These are phyloP conservation scores for Backusella westeae DNA, from an alignment of 192 early-diverging fungal species.

Conservation along the genomic window DNA sequence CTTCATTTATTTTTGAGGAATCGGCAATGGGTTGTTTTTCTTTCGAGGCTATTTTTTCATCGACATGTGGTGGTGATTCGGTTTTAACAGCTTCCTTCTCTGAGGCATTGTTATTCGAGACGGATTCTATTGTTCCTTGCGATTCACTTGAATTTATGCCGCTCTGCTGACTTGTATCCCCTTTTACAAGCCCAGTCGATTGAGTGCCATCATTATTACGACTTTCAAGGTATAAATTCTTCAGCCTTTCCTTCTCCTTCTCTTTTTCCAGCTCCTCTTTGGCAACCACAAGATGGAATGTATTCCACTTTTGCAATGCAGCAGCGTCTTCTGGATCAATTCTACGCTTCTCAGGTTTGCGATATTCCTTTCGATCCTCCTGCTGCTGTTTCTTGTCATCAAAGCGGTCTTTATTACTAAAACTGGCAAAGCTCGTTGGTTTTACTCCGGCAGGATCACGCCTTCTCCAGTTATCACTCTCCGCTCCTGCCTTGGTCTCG, in stretches of 20 bases:
- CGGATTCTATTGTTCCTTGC: background rate
- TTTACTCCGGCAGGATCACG: background rate
- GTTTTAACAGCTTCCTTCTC: background rate
- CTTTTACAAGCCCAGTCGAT: background rate
- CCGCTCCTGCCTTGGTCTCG: background rate
- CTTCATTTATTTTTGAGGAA: too few species aligned
- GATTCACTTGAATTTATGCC: background rate
- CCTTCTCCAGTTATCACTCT: background rate
- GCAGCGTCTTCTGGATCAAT: background rate
- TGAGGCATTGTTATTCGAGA: background rate
- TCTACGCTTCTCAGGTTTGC: background rate
- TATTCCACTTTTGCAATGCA: background rate
- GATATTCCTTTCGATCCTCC: background rate
- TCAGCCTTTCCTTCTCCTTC: background rate
- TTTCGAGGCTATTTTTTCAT: too few species aligned
- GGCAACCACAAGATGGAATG: conserved; percentile 1
- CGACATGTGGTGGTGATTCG: background rate
- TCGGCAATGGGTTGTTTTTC: background rate
- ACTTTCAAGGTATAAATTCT: background rate
- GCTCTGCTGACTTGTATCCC: background rate
- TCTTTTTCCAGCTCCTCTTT: background rate
- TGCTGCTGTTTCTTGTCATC: background rate
- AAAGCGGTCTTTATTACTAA: background rate
- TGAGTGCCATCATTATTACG: background rate
- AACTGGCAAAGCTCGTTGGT: background rate